These are phyloP conservation scores for Pichia sp. DNA, from an alignment of 1,139 yeast species.

Conservation along the genomic window DNA sequence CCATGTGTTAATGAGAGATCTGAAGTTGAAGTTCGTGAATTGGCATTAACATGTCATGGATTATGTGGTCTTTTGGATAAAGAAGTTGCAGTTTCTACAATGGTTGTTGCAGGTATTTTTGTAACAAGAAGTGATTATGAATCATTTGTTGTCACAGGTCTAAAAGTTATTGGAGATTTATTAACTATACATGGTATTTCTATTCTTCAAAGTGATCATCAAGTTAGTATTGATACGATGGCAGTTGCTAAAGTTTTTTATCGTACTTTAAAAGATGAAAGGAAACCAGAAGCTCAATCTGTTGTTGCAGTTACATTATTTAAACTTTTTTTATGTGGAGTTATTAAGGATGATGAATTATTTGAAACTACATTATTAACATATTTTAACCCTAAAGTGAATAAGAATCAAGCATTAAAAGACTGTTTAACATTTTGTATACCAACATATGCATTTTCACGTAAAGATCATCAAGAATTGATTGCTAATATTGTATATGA, in stretches of 20 bases:
- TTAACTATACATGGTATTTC: constrained; percentile 68
- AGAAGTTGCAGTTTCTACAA: constrained; percentile 54
- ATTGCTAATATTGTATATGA: constrained; percentile 63
- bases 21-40: constrained; percentile 53
- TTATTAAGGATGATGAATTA: constrained; percentile 61
- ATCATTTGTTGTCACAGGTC: constrained; percentile 51
- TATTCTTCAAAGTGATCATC: constrained; percentile 48
- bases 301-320: constrained; percentile 83
- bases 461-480: constrained; percentile 62
- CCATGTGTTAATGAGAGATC: constrained; percentile 62
- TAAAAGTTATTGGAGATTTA: constrained; percentile 71
- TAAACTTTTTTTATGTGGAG: constrained; percentile 73
- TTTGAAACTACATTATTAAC: constrained; percentile 66
- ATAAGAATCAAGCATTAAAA: constrained; percentile 57
- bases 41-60: constrained; percentile 74
- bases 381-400: constrained; percentile 66
- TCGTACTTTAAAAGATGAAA: constrained; percentile 53
- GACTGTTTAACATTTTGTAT: constrained; percentile 85
- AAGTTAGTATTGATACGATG: constrained; percentile 56
- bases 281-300: constrained; percentile 64
- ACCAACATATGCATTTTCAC: constrained; percentile 86
- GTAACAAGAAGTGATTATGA: constrained; percentile 50
- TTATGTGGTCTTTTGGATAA: constrained; percentile 69
- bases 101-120: constrained; percentile 57
- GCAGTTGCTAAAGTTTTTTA: constrained; percentile 57